Percentiles rank a stretch among this genome's conserved stretches.
phyloP scores from a whole-genome alignment of 2,329 filamentous ascomycete genomes.

The Camillea tinctor region DNA sequence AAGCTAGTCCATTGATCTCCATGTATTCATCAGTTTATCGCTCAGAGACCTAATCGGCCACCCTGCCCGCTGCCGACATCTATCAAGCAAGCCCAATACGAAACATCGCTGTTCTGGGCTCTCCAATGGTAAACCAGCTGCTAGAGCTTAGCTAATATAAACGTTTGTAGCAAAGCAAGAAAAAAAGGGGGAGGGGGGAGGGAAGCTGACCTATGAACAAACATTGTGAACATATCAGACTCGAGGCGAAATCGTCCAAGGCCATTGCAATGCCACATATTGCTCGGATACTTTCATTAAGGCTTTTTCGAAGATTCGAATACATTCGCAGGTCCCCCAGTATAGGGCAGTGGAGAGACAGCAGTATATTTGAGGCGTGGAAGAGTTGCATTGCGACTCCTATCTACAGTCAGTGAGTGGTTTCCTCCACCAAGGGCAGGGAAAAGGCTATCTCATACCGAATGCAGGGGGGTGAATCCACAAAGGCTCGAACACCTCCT shows the following conservation, averaged over 20 bases:
- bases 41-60: too few species aligned
- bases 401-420: conserved; percentile 52
- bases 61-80: too few species aligned
- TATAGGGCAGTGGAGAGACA: conserved; percentile 8
- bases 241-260: conserved; percentile 36
- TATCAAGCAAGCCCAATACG: too few species aligned
- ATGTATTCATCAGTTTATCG: too few species aligned
- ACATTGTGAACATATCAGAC: conserved; percentile 43
- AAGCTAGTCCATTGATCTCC: too few species aligned
- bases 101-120: too few species aligned
- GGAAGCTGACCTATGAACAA: conserved; percentile 37
- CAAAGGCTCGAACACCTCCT: conserved; percentile 41
- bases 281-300: conserved; percentile 44
- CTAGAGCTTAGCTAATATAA: too few species aligned
- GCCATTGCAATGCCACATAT: conserved; percentile 51
- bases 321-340: too few species aligned
- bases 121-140: too few species aligned
- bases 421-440: conserved; percentile 49
- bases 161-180: neutral
- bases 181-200: neutral
- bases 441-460: conserved; percentile 49
- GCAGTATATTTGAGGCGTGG: conserved; percentile 35
- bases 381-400: conserved; percentile 28
- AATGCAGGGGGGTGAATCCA: conserved; percentile 51
- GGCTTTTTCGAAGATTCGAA: conserved; percentile 28